Evolutionary conservation across 2,329 filamentous ascomycete species (phyloP).

Genomic region (Stachybotrys chlorohalonatus): DNA sequence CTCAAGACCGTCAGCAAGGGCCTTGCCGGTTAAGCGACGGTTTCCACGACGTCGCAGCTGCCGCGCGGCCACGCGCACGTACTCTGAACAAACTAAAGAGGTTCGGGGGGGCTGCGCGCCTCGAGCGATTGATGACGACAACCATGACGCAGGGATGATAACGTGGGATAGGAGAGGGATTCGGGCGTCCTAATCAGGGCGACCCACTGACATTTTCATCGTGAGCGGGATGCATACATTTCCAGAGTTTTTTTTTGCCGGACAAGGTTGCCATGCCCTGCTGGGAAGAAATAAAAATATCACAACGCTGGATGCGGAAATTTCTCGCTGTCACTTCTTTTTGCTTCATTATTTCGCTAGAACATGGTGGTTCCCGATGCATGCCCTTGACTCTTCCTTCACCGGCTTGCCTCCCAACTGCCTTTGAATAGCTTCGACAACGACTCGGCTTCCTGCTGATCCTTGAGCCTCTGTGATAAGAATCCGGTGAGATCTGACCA

Average conservation of each 20-base stretch:
- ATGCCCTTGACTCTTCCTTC: constrained; percentile 11
- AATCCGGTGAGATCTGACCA: constrained; percentile 82
- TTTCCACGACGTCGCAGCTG: constrained; percentile 5
- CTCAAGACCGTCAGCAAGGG: constrained; percentile 59
- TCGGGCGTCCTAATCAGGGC: constrained; percentile 9
- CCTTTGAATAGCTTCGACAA: constrained; percentile 59
- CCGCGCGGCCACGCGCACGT: constrained; percentile 12
- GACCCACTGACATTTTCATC: constrained; percentile 12
- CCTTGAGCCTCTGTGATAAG: constrained; percentile 67
- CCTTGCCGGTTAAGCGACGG: constrained; percentile 34
- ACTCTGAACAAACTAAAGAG: constrained; percentile 14
- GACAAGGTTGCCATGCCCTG: constrained; percentile 19
- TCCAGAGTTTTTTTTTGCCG: constrained; percentile 12
- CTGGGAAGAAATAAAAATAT: constrained; percentile 17
- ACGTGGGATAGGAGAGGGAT: constrained; percentile 7
- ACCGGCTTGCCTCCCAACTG: constrained; percentile 51
- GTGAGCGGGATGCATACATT: constrained; percentile 15
- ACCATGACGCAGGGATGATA: constrained; percentile 16
- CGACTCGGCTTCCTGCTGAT: constrained; percentile 55
- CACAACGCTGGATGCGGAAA: constrained; percentile 17
- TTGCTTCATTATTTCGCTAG: constrained; percentile 1
- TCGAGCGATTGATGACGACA: constrained; percentile 12
- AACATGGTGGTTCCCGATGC: constrained; percentile 7
- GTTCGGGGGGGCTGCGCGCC: not conserved
- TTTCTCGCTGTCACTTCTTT: constrained; percentile 7